Conservation (phyloP, 164 flowering plant species). For the Dillenia turbinata region DNA sequence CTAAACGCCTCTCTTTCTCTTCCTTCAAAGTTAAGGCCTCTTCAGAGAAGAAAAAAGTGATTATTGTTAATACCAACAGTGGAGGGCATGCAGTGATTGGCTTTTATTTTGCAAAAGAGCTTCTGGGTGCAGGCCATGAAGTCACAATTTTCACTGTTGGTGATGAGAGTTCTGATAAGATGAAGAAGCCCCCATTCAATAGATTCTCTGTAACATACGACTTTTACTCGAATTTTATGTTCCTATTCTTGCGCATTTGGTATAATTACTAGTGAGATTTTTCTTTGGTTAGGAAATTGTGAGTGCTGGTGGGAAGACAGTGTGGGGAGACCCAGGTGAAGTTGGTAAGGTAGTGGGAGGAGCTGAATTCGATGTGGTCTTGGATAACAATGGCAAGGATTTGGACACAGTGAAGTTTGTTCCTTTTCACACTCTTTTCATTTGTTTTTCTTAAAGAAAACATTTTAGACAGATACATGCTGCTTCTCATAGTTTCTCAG, state of each 20-base stretch:
- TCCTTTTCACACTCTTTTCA: background rate
- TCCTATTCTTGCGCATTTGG: background rate
- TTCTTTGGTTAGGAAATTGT: conserved; percentile 62
- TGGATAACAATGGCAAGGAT: conserved; percentile 98
- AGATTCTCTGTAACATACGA: conserved; percentile 65
- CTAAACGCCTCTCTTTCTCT: conserved; percentile 18
- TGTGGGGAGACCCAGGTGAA: conserved; percentile 88
- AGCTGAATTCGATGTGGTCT: conserved; percentile 70
- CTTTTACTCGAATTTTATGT: background rate
- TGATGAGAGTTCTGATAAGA: conserved; percentile 82
- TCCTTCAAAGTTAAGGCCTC: conserved; percentile 41
- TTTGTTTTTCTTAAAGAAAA: too few relatives aligned
- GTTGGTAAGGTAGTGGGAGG: conserved; percentile 68
- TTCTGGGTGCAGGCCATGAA: conserved; percentile 77
- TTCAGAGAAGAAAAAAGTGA: conserved; percentile 77
- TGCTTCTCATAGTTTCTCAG: too few relatives aligned
- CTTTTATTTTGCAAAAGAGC: conserved; percentile 88
- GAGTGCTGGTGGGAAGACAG: conserved; percentile 72
- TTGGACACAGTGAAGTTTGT: conserved; percentile 83
- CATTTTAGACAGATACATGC: too few relatives aligned
- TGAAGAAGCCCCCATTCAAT: conserved; percentile 95
- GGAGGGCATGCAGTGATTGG: conserved; percentile 98
- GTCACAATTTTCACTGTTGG: conserved; percentile 91
- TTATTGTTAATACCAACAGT: conserved; percentile 84
- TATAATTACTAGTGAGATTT: background rate